A percentile compares a stretch with the other conserved stretches of the same genome.
These are phyloP conservation scores for Actinidia arguta DNA, from an alignment of 179 eudicot genomes.

Conservation along the genomic window DNA sequence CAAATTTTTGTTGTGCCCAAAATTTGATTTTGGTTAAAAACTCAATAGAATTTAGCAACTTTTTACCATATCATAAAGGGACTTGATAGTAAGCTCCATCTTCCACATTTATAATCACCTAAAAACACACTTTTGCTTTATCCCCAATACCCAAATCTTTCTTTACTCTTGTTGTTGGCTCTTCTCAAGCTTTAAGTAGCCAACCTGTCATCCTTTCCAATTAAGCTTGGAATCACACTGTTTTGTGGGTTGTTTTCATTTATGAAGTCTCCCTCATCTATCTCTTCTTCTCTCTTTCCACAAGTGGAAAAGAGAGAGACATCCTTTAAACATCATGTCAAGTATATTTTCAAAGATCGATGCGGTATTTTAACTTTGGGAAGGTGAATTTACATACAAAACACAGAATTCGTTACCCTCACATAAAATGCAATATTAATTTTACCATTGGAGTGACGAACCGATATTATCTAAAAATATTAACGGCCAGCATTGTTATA, in stretches of 20 bases:
- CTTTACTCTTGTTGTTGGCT: slow-evolving; percentile 20
- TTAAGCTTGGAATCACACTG: slow-evolving; percentile 25
- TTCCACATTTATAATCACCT: slow-evolving; percentile 4
- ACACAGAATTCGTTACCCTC: too few species aligned
- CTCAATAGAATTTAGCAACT: too few species aligned
- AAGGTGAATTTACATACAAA: too few species aligned
- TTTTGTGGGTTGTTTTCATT: slow-evolving; percentile 14
- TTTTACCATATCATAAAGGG: too few species aligned
- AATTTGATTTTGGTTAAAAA: too few species aligned
- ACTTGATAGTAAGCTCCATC: slow-evolving; percentile 19
- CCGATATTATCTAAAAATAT: too few species aligned
- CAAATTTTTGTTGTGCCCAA: too few species aligned
- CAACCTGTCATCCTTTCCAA: slow-evolving; percentile 18
- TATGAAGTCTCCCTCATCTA: slow-evolving; percentile 21
- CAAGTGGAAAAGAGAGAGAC: slow-evolving; percentile 20
- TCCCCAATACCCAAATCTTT: slow-evolving; percentile 11
- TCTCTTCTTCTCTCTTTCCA: slow-evolving; percentile 5
- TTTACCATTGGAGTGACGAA: too few species aligned
- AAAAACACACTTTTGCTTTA: slow-evolving; percentile 12
- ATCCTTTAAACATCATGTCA: slow-evolving; percentile 11
- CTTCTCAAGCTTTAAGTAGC: slow-evolving; percentile 17
- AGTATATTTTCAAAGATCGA: too few species aligned
- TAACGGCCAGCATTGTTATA: neutral
- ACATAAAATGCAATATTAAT: neutral
- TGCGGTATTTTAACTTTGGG: too few species aligned